Evolutionary conservation across 2,329 filamentous ascomycete species (phyloP).

Genomic region (Fusarium vanettenii): DNA sequence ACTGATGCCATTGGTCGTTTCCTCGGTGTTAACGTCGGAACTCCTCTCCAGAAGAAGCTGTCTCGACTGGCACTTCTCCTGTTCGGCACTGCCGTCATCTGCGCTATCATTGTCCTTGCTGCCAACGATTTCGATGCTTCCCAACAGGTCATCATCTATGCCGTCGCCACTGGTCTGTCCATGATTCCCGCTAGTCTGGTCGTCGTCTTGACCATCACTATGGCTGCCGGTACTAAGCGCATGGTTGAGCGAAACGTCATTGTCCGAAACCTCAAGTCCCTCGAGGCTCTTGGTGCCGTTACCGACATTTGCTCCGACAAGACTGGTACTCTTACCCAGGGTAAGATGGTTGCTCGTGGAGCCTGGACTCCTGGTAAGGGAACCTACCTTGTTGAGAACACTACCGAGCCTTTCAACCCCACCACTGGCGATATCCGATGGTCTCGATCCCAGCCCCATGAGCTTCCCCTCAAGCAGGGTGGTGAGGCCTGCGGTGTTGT

Average conservation of each 20-base stretch:
- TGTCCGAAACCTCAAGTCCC: conserved; percentile 62
- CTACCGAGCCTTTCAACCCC: conserved; percentile 68
- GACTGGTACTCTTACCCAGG: conserved; percentile 71
- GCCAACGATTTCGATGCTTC: conserved; percentile 68
- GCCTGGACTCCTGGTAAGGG: conserved; percentile 69
- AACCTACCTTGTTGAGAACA: conserved; percentile 67
- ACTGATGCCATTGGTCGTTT: conserved; percentile 71
- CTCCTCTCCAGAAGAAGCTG: conserved; percentile 75
- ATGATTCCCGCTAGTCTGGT: conserved; percentile 64
- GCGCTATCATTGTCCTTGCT: conserved; percentile 75
- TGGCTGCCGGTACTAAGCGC: conserved; percentile 64
- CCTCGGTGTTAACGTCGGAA: conserved; percentile 75
- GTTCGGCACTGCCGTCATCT: conserved; percentile 74
- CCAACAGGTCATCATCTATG: conserved; percentile 70
- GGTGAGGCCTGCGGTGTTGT: conserved; percentile 41
- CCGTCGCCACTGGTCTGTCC: conserved; percentile 59
- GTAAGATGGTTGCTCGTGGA: conserved; percentile 72
- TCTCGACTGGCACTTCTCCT: conserved; percentile 75
- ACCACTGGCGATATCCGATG: conserved; percentile 61
- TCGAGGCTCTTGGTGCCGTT: conserved; percentile 71
- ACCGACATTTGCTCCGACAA: conserved; percentile 67
- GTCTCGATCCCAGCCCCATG: conserved; percentile 49
- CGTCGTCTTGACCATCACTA: conserved; percentile 69
- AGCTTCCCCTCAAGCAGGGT: conserved; percentile 53
- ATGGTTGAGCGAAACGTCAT: conserved; percentile 66